A percentile compares a stretch with the other conserved stretches of the same genome.
Evolutionary conservation across 2,329 filamentous ascomycete species (phyloP).

Genomic region (Fusarium chlamydosporum): DNA sequence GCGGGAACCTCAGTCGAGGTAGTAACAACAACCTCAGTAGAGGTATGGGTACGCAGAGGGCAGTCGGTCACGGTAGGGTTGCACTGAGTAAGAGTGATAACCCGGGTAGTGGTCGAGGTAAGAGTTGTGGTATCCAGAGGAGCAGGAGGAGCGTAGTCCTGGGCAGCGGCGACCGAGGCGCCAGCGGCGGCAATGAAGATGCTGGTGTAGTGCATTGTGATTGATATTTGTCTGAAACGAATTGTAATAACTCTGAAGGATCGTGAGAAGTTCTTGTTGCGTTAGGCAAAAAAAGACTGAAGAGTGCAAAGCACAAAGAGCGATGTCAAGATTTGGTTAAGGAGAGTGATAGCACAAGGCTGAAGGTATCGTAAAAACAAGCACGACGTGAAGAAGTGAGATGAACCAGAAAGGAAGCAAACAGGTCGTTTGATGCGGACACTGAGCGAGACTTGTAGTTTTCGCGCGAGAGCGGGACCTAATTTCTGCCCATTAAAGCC

Average conservation of each 20-base stretch:
- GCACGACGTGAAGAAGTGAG: conserved; percentile 25
- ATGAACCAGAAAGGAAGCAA: conserved; percentile 24
- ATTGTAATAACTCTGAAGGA: conserved; percentile 22
- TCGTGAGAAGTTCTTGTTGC: conserved; percentile 29
- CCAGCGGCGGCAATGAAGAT: conserved; percentile 60
- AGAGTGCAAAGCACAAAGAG: conserved; percentile 43
- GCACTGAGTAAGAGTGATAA: conserved; percentile 64
- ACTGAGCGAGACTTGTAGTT: conserved; percentile 50
- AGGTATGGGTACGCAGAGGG: conserved; percentile 45
- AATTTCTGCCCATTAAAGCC: conserved; percentile 39
- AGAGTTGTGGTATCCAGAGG: conserved; percentile 54
- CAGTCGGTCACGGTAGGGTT: conserved; percentile 52
- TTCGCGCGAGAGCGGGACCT: conserved; percentile 41
- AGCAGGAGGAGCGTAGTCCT: conserved; percentile 37
- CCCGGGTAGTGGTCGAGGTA: conserved; percentile 62
- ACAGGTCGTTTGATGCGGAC: conserved; percentile 33
- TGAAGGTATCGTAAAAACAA: conserved; percentile 44
- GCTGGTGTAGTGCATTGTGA: conserved; percentile 64
- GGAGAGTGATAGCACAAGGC: conserved; percentile 42
- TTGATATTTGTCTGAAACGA: conserved; percentile 32
- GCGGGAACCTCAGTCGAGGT: conserved; percentile 45
- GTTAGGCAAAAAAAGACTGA: conserved; percentile 26
- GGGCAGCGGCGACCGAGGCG: conserved; percentile 57
- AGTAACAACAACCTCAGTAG: conserved; percentile 42
- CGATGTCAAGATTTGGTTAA: conserved; percentile 34